Conservation (phyloP, 805 yeast species). For the Candida ascalaphidarum region DNA sequence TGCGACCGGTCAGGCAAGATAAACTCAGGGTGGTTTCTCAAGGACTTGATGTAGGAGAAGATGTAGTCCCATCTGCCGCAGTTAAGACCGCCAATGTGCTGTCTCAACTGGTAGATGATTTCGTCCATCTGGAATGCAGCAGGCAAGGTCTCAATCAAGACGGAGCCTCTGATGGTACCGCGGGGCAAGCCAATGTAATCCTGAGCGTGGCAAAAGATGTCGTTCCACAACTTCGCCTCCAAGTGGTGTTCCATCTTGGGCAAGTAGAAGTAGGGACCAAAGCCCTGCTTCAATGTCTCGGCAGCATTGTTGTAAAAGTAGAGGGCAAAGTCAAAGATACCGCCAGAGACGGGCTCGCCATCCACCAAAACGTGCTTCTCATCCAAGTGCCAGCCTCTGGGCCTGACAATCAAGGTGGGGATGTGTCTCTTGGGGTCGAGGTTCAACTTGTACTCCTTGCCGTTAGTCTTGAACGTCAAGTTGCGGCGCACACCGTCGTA, state of each 20-base stretch:
- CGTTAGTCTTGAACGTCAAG: constrained; percentile 36
- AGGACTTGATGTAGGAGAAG: constrained; percentile 69
- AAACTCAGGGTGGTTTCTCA: constrained; percentile 59
- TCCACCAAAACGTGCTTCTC: constrained; percentile 67
- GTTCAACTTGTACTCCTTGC: constrained; percentile 36
- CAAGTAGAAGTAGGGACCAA: constrained; percentile 74
- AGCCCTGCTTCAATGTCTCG: constrained; percentile 51
- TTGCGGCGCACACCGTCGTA: constrained; percentile 69
- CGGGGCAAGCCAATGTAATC: constrained; percentile 60
- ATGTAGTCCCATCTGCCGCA: constrained; percentile 91
- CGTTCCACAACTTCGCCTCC: constrained; percentile 81
- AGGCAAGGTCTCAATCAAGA: constrained; percentile 74
- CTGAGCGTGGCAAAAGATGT: constrained; percentile 67
- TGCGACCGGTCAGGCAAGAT: constrained; percentile 73
- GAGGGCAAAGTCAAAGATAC: constrained; percentile 71
- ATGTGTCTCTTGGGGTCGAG: constrained; percentile 45
- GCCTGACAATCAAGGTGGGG: constrained; percentile 77
- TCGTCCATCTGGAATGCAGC: constrained; percentile 86
- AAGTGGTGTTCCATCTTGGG: constrained; percentile 84
- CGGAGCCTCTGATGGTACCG: constrained; percentile 77
- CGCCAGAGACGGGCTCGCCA: constrained; percentile 71
- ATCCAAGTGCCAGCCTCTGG: constrained; percentile 83
- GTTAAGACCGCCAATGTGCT: constrained; percentile 72
- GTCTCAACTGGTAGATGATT: constrained; percentile 66
- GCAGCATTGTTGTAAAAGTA: constrained; percentile 71